Conservation (phyloP, 257 asterid species). For the Anisodus tanguticus region DNA sequence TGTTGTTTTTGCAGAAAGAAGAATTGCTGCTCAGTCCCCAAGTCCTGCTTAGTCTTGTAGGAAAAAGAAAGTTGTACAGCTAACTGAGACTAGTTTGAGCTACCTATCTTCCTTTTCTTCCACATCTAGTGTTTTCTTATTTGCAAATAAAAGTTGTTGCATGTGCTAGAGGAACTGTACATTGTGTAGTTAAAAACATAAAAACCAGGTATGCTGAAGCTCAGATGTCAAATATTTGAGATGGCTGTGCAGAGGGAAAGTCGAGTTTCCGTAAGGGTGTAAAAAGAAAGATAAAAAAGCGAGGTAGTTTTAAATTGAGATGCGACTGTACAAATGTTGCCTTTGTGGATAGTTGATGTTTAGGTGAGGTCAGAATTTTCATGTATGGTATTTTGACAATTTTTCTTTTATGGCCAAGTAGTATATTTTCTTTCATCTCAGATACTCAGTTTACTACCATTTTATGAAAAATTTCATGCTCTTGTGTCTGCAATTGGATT, state of each 20-base stretch:
- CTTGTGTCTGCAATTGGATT: too few species aligned
- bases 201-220: slow-evolving; percentile 45
- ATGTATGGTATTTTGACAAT: slow-evolving; percentile 37
- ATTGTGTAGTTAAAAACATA: slow-evolving; percentile 51
- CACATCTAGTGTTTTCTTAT: slow-evolving; percentile 16
- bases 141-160: slow-evolving; percentile 54
- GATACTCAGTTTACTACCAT: too few species aligned
- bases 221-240: slow-evolving; percentile 41
- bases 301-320: slow-evolving; percentile 39
- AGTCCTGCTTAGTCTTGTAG: slow-evolving; percentile 45
- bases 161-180: slow-evolving; percentile 52
- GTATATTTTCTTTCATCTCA: slow-evolving; percentile 11
- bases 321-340: slow-evolving; percentile 47
- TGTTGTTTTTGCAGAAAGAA: slow-evolving; percentile 51
- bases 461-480: too few species aligned
- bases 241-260: slow-evolving; percentile 45
- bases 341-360: slow-evolving; percentile 42
- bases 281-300: slow-evolving; percentile 36
- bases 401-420: slow-evolving; percentile 35
- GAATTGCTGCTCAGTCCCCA: slow-evolving; percentile 53
- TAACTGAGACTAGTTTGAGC: slow-evolving; percentile 85
- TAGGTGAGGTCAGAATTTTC: slow-evolving; percentile 31
- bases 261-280: slow-evolving; percentile 35
- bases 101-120: slow-evolving; percentile 33
- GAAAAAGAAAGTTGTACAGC: slow-evolving; percentile 71